Base-by-base conservation (phyloP, 805 yeast genomes). In the Yarrowia sp. region DNA sequence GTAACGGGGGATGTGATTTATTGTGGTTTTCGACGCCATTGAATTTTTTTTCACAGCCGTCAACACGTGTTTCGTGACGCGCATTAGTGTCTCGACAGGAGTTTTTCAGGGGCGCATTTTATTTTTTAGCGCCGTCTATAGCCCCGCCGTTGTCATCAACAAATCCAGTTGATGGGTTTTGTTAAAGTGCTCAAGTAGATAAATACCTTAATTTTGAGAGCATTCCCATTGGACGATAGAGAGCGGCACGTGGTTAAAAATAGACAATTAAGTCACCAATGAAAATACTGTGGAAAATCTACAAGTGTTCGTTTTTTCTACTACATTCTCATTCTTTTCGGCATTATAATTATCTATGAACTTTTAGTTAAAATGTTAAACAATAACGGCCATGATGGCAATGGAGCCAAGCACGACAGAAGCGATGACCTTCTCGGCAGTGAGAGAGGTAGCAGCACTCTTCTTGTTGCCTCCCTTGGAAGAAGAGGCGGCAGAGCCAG, bases 381-480 rank as follows among this genome's bases (percentile, higher is more conserved):
- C 39, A 58, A 44, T 28, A 58, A 44, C 64, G 42, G 43, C 41
- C 64, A 58, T 43, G 43, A 58, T 35, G 51, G 64, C 64, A 18
- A 58, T 33, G 51, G 51, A 42, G 35, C 50, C 50, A 15, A 58
- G 44, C 22, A 43, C 47, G 38, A 55, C 47, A 13, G 47, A 39
- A 14, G 31, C 61, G 8, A 55, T 31, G 13, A 55, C 38, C 61
- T 55, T 55, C 47, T 55, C 64, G 18, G 43, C 64, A 6, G 35
- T 33, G 22, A 58, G 43, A 17, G 64, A 58, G 22, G 64, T 8
- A 6, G 35, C 64, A 11, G 64, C 64, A n/a, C n/a, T 22, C 64
- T 43, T 43, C 51, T 44, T 58, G 64, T 42, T 15, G 10, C 64
- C 64, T 8, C 35, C 64, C 42, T 42, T 43, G 61, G 47, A 39